Base-by-base conservation (phyloP, 345 rosid species). In the Turnera subulata region DNA sequence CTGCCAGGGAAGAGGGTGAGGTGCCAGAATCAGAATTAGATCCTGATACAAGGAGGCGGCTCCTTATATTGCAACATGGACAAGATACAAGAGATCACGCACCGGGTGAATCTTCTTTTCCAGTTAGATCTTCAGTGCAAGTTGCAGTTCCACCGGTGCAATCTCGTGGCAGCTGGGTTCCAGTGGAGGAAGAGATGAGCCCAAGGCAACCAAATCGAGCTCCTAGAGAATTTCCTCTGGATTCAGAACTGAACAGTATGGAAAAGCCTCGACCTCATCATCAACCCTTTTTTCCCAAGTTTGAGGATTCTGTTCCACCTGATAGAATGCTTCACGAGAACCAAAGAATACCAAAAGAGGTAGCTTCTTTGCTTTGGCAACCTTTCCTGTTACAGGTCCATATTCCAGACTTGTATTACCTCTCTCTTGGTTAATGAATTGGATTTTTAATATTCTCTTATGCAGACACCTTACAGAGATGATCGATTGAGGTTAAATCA, bases 1-100 rank as follows among this genome's bases (percentile, higher is more conserved):
- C 96, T 45, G 96, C 88, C 49, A 83, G 97, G 69, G 99, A 90
- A 80, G 99, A 94, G 73, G 99, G 99, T 44, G 99, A 94, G 78
- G 96, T 90, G 47, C 97, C 95, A 39, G 97, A 88, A 77, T 90
- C 99, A 53, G 99, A 94, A 72, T 66, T 94, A 70, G 99, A 94
- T 80, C 99, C 97, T 32, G 91, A 88, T 77, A 90, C 96, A 21
- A 77, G 97, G 73, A 85, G 99, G 83, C 71, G 95, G 73, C 96
- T 94, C 64, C 96, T 94, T 62, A 90, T 94, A 77, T 82, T 94
- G 79, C 95, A 94, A 69, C 95, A 94, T 50, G 99, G 99, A 65
- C 92, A 88, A 77, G 97, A 94, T 82, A 70, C 70, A 22, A 84
- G 95, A 79, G 97, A 90, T 56, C 74, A 69, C 62, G 58, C 73